Conservation (phyloP, 176 grass and related monocot genomes). For the Oryza australiensis region DNA sequence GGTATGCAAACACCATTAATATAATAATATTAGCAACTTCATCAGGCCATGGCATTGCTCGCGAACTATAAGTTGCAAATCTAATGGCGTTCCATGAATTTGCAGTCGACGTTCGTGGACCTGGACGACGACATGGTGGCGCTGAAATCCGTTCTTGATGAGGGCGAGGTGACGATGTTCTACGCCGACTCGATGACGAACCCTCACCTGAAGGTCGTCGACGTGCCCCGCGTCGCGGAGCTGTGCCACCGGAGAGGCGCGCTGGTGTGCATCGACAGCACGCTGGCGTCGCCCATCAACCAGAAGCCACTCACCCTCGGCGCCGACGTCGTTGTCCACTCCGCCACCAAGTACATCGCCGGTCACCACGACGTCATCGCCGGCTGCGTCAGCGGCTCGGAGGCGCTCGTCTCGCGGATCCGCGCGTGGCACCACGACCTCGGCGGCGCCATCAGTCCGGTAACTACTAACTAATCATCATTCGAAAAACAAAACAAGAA, state of each 20-base stretch:
- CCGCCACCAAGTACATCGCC: conserved; percentile 64
- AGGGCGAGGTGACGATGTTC: conserved; percentile 56
- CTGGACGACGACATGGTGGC: conserved; percentile 58
- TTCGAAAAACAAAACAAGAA: not conserved
- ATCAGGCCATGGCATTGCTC: not conserved
- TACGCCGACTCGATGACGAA: conserved; percentile 60
- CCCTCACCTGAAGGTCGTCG: conserved; percentile 55
- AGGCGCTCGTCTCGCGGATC: conserved; percentile 54
- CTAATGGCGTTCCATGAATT: not conserved
- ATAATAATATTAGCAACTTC: too few relatives aligned
- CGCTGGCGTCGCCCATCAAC: conserved; percentile 66
- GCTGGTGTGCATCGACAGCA: conserved; percentile 67
- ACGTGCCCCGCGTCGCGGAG: conserved; percentile 33
- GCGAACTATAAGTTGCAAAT: not conserved
- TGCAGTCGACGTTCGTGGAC: conserved; percentile 67
- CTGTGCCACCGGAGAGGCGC: conserved; percentile 50
- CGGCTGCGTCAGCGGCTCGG: conserved; percentile 71
- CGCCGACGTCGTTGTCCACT: conserved; percentile 63
- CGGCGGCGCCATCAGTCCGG: conserved; percentile 72
- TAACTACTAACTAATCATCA: conserved; percentile 1
- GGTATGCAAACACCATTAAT: conserved; percentile 30
- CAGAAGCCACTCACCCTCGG: conserved; percentile 64
- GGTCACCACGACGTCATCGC: conserved; percentile 74
- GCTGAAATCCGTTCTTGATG: conserved; percentile 48
- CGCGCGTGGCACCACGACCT: conserved; percentile 72